A percentile compares a stretch with the other conserved stretches of the same genome.
phyloP scores from a whole-genome alignment of 2,329 filamentous ascomycete species.

The Immersiporthe knoxdaviesiana region DNA sequence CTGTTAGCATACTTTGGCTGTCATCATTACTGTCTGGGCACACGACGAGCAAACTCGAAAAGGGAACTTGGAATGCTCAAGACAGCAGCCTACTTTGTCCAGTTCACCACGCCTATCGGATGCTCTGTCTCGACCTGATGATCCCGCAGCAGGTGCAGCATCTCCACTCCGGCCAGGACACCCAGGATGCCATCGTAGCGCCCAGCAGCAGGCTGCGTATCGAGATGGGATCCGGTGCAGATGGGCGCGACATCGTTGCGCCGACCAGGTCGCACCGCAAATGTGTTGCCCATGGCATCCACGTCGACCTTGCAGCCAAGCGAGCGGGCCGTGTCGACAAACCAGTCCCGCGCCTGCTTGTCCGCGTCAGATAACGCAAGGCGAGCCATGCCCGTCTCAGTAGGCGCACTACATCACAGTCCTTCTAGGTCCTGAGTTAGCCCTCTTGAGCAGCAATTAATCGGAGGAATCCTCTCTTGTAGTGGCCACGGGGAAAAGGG shows the following conservation, averaged over 20 bases:
- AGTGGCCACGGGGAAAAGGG: neutral
- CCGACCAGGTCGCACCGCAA: constrained; percentile 69
- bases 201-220: constrained; percentile 67
- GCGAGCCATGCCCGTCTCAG: constrained; percentile 77
- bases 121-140: constrained; percentile 69
- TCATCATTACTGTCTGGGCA: neutral
- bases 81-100: constrained; percentile 80
- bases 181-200: constrained; percentile 80
- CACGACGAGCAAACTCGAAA: no score
- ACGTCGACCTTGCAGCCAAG: constrained; percentile 70
- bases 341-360: constrained; percentile 75
- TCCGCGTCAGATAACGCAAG: constrained; percentile 73
- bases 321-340: constrained; percentile 62
- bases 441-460: constrained; percentile 18
- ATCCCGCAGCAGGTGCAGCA: constrained; percentile 69
- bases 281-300: constrained; percentile 81
- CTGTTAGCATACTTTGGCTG: no score
- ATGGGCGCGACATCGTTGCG: constrained; percentile 61
- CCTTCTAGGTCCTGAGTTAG: constrained; percentile 24
- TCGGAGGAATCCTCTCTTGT: neutral
- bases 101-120: constrained; percentile 75
- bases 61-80: neutral
- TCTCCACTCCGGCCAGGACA: constrained; percentile 73
- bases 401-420: constrained; percentile 46
- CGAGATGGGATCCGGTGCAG: constrained; percentile 71